phyloP scores from a whole-genome alignment of 108 stramenopile genomes.

The Cyclotella atomus region DNA sequence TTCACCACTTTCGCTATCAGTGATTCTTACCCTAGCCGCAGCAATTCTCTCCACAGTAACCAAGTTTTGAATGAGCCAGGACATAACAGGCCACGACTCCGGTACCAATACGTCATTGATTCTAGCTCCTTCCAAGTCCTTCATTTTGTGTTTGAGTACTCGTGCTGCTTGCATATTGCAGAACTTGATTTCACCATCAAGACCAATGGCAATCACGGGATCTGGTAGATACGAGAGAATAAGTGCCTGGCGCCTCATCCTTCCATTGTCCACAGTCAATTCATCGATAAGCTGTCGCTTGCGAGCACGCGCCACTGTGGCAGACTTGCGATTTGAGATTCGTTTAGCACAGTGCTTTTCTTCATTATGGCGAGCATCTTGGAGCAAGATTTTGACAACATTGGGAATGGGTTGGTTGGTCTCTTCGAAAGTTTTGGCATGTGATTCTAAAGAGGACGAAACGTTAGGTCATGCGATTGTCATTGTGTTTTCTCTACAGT shows the following conservation, averaged over 20 bases:
- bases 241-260: background rate
- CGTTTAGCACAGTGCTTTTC: background rate
- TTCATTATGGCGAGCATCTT: background rate
- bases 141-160: background rate
- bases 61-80: background rate
- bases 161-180: background rate
- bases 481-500: background rate
- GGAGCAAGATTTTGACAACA: background rate
- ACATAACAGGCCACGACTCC: background rate
- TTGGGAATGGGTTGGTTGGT: background rate
- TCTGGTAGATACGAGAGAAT: background rate
- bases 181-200: background rate
- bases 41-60: background rate
- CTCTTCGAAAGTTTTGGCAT: background rate
- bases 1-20: background rate
- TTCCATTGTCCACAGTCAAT: background rate
- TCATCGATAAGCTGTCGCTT: background rate
- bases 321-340: background rate
- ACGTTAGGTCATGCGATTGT: no score
- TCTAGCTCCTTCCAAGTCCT: background rate
- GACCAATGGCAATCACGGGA: background rate
- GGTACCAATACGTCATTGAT: background rate
- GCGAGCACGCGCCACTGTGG: background rate
- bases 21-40: background rate
- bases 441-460: background rate